phyloP scores from a whole-genome alignment of 2,329 filamentous ascomycete genomes.

The Mycosphaerella arachidis region DNA sequence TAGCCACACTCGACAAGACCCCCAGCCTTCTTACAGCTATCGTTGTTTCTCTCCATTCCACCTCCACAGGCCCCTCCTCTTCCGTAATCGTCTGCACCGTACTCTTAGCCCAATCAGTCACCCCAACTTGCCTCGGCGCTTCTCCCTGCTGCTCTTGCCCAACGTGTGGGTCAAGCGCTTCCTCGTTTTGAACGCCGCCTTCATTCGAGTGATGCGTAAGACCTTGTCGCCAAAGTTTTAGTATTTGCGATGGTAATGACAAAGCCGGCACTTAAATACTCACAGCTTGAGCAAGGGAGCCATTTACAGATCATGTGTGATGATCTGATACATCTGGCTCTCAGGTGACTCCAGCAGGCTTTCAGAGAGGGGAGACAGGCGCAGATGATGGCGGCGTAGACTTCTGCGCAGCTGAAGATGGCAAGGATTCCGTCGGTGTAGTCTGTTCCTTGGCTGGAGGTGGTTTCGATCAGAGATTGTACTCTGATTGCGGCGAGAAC shows the following conservation, averaged over 20 bases:
- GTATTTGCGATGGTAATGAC: background rate
- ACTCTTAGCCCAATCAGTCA: background rate
- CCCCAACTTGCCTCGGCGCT: background rate
- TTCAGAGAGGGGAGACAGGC: slow-evolving; percentile 6
- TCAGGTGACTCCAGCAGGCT: background rate
- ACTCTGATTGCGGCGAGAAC: slow-evolving; percentile 3
- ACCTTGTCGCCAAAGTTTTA: background rate
- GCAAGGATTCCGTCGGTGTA: slow-evolving; percentile 2
- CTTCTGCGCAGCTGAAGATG: slow-evolving; percentile 2
- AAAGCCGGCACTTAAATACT: background rate
- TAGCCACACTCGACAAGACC: background rate
- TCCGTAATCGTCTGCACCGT: background rate
- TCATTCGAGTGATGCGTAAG: background rate
- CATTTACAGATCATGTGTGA: background rate
- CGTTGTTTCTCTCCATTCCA: background rate
- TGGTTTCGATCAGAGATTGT: slow-evolving; percentile 2
- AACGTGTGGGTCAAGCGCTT: too few species aligned
- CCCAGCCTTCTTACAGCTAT: background rate
- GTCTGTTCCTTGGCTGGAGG: background rate
- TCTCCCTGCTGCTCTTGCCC: background rate
- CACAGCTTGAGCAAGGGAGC: background rate
- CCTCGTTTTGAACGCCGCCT: too few species aligned
- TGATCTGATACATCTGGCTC: background rate
- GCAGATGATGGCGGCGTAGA: slow-evolving; percentile 5
- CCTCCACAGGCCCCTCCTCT: background rate